Evolutionary conservation across 2,329 filamentous ascomycete species (phyloP).

Genomic region (Phialocephala sp.): DNA sequence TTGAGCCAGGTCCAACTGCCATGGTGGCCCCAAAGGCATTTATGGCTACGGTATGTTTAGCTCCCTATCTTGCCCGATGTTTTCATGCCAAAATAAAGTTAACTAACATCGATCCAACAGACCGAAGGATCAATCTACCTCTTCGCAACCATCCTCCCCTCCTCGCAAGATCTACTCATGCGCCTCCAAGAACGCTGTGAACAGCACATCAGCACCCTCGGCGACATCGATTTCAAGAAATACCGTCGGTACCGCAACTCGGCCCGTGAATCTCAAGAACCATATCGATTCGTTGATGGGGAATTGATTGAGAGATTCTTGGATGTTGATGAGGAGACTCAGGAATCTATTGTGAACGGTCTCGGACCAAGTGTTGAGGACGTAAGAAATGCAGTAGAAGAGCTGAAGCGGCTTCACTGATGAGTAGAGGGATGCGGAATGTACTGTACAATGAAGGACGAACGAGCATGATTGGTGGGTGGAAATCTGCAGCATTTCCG

Average conservation of each 20-base stretch:
- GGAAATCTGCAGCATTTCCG: background rate
- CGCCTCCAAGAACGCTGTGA: conserved; percentile 77
- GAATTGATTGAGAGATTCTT: conserved; percentile 88
- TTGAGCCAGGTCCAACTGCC: conserved; percentile 67
- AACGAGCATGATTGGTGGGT: background rate
- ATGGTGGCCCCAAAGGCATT: conserved; percentile 83
- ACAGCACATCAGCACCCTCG: conserved; percentile 68
- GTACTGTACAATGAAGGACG: background rate
- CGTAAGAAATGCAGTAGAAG: conserved; percentile 66
- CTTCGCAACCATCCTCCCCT: conserved; percentile 76
- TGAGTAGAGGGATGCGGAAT: background rate
- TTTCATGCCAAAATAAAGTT: background rate
- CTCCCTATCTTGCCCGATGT: background rate
- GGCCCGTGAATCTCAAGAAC: conserved; percentile 73
- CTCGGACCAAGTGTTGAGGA: conserved; percentile 66
- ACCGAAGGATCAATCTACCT: conserved; percentile 92
- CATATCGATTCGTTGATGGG: conserved; percentile 88
- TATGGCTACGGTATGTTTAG: conserved; percentile 75
- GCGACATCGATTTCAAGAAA: conserved; percentile 74
- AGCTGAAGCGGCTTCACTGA: conserved; percentile 66
- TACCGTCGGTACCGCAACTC: conserved; percentile 85
- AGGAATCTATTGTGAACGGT: conserved; percentile 59
- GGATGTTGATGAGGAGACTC: conserved; percentile 65
- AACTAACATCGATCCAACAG: conserved; percentile 51
- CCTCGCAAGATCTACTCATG: conserved; percentile 80